Evolutionary conservation across 306 rosid species (phyloP), one percentile per base, ranked within the genome.

Genomic region (Prunus dulcis): DNA sequence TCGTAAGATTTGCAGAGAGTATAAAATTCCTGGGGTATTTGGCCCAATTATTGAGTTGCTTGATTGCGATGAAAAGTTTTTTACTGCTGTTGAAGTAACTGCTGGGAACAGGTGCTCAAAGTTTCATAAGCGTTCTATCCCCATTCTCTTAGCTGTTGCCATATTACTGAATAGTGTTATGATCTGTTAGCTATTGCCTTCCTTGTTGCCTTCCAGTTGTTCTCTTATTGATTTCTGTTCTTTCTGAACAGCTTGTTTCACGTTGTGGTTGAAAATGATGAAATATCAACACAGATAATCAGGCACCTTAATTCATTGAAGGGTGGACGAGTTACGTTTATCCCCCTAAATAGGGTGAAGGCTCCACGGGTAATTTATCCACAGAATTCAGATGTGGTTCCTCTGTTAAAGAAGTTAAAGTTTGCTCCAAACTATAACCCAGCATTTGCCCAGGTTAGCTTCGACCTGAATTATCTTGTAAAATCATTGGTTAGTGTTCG

Each of bases 291-390:
- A 65, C 87, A 90, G 95, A 95, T 95, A 88, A 95, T 95, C 72
- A 90, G 86, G 79, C 96, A 87, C 86, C 98, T 95, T 69, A 95
- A 95, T 83, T 78, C 89, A 70, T 82, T 81, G 53, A 95, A 90
- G 84, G 98, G 98, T 51, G 98, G 98, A 9, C 87, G 98, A 27
- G 98, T 95, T 82, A 95, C 98, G 2, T 94, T 95, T 80, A 95
- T 95, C 72, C 98, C 98, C 34, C 89, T 95, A 63, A 92, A 95
- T 86, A 89, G 98, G 87, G 98, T 95, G 82, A 88, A 78, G 84
- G 89, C 96, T 81, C 93, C 96, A 13, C 83, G 55, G 2, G 83
- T 92, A 46, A 73, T 76, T 76, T 92, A 92, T 88, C 98, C 98
- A 41, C 89, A 90, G 81, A 90, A 91, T 81, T 88, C 96, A 72